Conservation (phyloP, 306 rosid genomes). For the Spatholobus suberectus region DNA sequence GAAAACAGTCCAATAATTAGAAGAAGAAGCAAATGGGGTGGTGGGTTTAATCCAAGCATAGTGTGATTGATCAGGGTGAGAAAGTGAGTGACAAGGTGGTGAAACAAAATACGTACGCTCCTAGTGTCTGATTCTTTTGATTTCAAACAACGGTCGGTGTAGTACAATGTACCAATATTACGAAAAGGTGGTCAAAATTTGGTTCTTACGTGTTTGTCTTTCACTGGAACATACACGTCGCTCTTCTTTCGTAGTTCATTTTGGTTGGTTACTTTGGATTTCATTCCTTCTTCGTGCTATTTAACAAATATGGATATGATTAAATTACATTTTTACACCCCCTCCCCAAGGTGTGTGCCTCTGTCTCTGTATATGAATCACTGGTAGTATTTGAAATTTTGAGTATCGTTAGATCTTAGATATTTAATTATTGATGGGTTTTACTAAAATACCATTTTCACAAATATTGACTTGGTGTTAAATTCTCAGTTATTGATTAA, state of each 20-base stretch:
- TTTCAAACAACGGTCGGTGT: neutral
- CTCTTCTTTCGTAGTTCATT: neutral
- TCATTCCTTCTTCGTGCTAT: neutral
- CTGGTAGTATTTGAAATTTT: no score
- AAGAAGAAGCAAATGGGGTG: neutral
- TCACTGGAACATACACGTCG: conserved; percentile 28
- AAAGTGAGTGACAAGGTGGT: neutral
- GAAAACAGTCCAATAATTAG: conserved; percentile 45
- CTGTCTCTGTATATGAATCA: no score
- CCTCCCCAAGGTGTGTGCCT: no score
- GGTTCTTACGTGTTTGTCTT: neutral
- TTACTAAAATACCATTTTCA: no score
- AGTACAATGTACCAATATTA: neutral
- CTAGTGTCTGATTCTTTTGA: neutral
- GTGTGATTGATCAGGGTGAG: neutral
- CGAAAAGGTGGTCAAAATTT: neutral
- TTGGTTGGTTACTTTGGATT: neutral
- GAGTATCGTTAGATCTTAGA: no score
- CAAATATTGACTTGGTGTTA: no score
- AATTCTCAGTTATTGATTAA: no score
- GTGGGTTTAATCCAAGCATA: conserved; percentile 20
- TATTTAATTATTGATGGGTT: no score
- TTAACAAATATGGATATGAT: no score
- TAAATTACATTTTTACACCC: no score
- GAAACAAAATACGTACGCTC: neutral